Evolutionary conservation across 768 basidiomycete species (phyloP).

Genomic region (Boletus sp.): DNA sequence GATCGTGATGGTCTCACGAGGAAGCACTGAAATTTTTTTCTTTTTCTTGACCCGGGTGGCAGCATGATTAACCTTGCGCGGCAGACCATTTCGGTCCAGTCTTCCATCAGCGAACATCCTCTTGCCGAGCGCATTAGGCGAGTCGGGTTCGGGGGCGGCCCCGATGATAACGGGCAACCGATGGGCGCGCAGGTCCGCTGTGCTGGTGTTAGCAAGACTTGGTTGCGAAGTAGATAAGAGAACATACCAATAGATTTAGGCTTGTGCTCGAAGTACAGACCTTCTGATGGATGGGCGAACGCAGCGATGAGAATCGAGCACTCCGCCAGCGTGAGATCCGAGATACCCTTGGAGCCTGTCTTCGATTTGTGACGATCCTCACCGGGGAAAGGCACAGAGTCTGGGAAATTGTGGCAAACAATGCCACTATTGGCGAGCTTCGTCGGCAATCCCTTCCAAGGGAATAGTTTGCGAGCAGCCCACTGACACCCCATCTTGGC

Average conservation of each 20-base stretch:
- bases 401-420: neutral
- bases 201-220: neutral
- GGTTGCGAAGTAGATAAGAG: neutral
- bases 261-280: neutral
- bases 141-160: neutral
- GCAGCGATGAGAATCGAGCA: neutral
- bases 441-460: conserved; percentile 1
- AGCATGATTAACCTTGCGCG: neutral
- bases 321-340: neutral
- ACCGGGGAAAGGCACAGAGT: neutral
- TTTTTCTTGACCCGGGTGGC: neutral
- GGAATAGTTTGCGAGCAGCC: neutral
- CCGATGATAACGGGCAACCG: neutral
- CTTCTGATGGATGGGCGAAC: neutral
- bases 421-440: neutral
- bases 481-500: neutral
- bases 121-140: neutral
- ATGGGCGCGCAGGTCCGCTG: neutral
- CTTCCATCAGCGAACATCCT: neutral
- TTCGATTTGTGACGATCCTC: neutral
- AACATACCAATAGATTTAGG: neutral
- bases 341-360: conserved; percentile 2
- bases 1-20: neutral
- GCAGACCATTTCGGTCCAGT: neutral
- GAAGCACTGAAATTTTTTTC: neutral